Conservation (phyloP, 2,329 filamentous ascomycete genomes). For the Pseudopithomyces chartarum region DNA sequence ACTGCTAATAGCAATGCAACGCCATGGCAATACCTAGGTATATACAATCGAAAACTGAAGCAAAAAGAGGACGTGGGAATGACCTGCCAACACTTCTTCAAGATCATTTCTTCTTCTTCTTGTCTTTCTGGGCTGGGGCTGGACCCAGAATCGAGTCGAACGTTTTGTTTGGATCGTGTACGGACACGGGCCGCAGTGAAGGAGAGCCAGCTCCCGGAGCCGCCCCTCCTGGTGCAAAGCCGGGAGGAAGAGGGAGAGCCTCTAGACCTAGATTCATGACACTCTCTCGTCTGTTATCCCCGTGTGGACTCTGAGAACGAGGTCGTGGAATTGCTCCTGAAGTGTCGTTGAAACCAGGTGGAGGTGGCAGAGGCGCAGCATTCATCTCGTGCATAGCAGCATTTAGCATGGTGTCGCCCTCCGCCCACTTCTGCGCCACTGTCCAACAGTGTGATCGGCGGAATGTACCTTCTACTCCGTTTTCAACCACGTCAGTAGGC, state of each 20-base stretch:
- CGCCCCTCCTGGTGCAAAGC: slow-evolving; percentile 41
- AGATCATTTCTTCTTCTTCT: slow-evolving; percentile 33
- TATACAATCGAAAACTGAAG: neutral
- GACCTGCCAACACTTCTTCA: neutral
- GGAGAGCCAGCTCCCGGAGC: slow-evolving; percentile 29
- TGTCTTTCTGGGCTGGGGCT: slow-evolving; percentile 21
- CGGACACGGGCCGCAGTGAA: slow-evolving; percentile 31
- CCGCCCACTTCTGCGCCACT: slow-evolving; percentile 65
- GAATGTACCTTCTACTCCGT: slow-evolving; percentile 71
- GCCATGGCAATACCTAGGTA: no score
- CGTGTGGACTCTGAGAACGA: slow-evolving; percentile 30
- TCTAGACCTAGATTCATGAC: slow-evolving; percentile 54
- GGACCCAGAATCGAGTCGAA: slow-evolving; percentile 55
- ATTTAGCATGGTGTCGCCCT: slow-evolving; percentile 39
- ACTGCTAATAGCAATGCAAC: slow-evolving; percentile 6
- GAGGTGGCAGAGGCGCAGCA: slow-evolving; percentile 37
- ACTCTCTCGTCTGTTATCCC: slow-evolving; percentile 46
- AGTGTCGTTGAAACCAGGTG: slow-evolving; percentile 34
- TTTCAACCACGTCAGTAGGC: slow-evolving; percentile 67
- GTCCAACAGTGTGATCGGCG: slow-evolving; percentile 72
- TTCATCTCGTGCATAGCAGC: slow-evolving; percentile 43
- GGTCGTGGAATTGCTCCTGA: slow-evolving; percentile 17
- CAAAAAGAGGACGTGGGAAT: neutral
- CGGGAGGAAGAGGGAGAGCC: slow-evolving; percentile 51
- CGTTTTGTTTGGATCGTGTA: slow-evolving; percentile 51